Percentiles rank a stretch among this genome's conserved stretches.
Conservation (phyloP, 1,139 yeast genomes). For the Candida sp. region DNA sequence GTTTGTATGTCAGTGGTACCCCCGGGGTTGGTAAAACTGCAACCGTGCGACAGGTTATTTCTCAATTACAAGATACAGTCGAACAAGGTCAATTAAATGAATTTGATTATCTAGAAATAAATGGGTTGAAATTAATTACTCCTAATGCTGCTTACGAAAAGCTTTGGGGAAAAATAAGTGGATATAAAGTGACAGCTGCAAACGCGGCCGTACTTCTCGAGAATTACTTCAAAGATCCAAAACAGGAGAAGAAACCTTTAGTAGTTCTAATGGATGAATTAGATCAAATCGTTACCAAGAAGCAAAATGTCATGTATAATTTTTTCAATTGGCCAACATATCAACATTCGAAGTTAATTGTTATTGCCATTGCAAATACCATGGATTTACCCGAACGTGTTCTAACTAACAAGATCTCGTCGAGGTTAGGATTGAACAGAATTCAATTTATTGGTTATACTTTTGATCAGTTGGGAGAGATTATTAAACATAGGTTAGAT, state of each 20-base stretch:
- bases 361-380: slow-evolving; percentile 93
- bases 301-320: slow-evolving; percentile 89
- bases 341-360: slow-evolving; percentile 72
- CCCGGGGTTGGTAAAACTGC: slow-evolving; percentile 99
- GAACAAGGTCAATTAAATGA: slow-evolving; percentile 46
- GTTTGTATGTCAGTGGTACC: slow-evolving; percentile 91
- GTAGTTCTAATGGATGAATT: slow-evolving; percentile 88
- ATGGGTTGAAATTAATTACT: slow-evolving; percentile 82
- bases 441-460: slow-evolving; percentile 89
- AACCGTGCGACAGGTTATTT: slow-evolving; percentile 82
- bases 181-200: slow-evolving; percentile 57
- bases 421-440: slow-evolving; percentile 85
- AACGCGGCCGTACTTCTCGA: slow-evolving; percentile 52
- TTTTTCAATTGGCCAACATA: slow-evolving; percentile 98
- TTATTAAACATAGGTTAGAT: slow-evolving; percentile 69
- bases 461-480: slow-evolving; percentile 70
- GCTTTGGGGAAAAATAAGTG: slow-evolving; percentile 74
- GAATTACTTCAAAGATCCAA: slow-evolving; percentile 29
- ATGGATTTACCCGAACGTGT: slow-evolving; percentile 96
- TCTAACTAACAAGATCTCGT: slow-evolving; percentile 83
- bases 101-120: slow-evolving; percentile 80
- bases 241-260: slow-evolving; percentile 43
- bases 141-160: slow-evolving; percentile 85
- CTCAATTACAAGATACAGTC: slow-evolving; percentile 52
- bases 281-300: slow-evolving; percentile 85